A percentile compares a stretch with the other conserved stretches of the same genome.
These are phyloP conservation scores for Toxicodendron radicans DNA, from an alignment of 345 rosid genomes.

Conservation along the genomic window DNA sequence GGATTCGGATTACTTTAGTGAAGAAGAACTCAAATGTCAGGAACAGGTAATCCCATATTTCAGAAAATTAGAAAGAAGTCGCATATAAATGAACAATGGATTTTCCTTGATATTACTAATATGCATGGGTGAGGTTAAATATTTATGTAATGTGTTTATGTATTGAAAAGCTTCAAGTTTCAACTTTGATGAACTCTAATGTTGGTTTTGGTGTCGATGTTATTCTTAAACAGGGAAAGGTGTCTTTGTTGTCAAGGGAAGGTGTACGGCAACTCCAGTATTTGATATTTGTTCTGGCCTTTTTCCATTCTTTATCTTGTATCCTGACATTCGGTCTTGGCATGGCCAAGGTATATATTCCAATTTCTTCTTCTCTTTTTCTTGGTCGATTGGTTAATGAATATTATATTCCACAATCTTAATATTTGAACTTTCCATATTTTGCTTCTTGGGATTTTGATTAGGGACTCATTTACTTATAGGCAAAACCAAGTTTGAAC, in stretches of 20 bases:
- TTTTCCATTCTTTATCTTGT: conserved; percentile 51
- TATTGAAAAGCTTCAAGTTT: no score
- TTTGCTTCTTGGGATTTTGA: neutral
- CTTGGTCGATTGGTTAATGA: neutral
- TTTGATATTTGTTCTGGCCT: conserved; percentile 54
- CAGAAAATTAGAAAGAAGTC: neutral
- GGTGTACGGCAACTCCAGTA: conserved; percentile 51
- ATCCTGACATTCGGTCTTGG: conserved; percentile 55
- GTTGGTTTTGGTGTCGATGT: neutral
- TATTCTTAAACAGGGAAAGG: conserved; percentile 45
- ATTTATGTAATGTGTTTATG: no score
- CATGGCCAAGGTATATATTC: conserved; percentile 54
- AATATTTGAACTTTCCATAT: neutral
- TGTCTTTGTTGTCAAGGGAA: conserved; percentile 43
- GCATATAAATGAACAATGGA: no score
- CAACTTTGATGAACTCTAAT: no score
- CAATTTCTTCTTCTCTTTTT: neutral
- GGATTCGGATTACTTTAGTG: conserved; percentile 18
- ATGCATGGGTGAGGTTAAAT: no score
- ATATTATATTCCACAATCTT: neutral
- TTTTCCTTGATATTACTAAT: no score
- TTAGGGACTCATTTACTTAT: neutral
- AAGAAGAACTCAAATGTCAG: conserved; percentile 51
- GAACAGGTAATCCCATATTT: conserved; percentile 29
- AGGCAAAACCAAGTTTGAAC: neutral